Evolutionary conservation across 2,329 filamentous ascomycete species (phyloP).

Genomic region (Cladosporium austrohemisphaericum): DNA sequence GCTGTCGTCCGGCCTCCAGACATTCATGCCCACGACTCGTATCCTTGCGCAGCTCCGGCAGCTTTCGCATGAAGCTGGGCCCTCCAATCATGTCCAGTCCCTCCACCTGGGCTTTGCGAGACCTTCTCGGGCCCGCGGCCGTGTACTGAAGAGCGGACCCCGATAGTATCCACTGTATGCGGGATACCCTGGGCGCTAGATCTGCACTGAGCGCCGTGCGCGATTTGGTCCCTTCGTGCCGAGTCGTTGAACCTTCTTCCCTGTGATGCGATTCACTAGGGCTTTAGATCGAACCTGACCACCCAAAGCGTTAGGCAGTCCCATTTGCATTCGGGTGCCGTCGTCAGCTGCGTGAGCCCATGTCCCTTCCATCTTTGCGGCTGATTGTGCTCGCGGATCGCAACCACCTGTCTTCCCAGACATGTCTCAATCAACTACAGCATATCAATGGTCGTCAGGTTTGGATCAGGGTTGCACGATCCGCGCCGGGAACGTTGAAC

Average conservation of each 20-base stretch:
- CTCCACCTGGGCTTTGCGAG: not conserved
- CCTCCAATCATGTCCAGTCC: conserved; percentile 3
- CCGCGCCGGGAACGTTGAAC: conserved; percentile 13
- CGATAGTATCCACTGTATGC: conserved; percentile 3
- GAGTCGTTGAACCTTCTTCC: conserved; percentile 15
- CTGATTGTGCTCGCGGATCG: conserved; percentile 6
- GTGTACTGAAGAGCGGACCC: conserved; percentile 9
- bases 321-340: conserved; percentile 3
- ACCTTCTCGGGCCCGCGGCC: not conserved
- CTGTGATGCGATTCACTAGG: conserved; percentile 11
- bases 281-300: conserved; percentile 11
- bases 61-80: conserved; percentile 7
- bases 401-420: not conserved
- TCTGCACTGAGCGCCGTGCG: conserved; percentile 11
- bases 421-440: conserved; percentile 6
- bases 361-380: conserved; percentile 2
- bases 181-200: conserved; percentile 8
- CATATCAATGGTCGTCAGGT: conserved; percentile 11
- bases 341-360: conserved; percentile 13
- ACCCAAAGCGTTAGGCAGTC: conserved; percentile 8
- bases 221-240: conserved; percentile 4
- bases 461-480: conserved; percentile 12
- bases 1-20: not conserved
- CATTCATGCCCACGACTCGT: conserved; percentile 9
- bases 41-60: conserved; percentile 11